Base-by-base conservation (phyloP, 2,329 filamentous ascomycete species). In the Penicillium griseofulvum region DNA sequence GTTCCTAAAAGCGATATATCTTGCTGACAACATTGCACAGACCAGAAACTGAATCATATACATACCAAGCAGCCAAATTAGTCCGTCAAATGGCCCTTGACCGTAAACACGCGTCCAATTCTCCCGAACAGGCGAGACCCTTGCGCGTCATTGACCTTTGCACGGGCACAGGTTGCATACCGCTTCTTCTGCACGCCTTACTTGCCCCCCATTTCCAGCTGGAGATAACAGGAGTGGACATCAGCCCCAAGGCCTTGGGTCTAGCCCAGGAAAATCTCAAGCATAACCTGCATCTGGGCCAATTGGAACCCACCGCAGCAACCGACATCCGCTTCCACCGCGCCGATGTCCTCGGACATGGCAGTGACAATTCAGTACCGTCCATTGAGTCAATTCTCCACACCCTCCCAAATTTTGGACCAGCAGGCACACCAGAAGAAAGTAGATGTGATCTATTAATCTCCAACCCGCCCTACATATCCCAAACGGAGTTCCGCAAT, bases 391-490 rank as follows among this genome's bases (percentile, higher is more conserved):
- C 59, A 16, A 24, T 66, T 11, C 37, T 70, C 16, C 7, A 28
- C 54, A 17, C 43, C 29, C 48, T 4, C 17, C 29, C 29, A 3
- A n/a, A 24, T n/a, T 7, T n/a, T 10, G 29, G 29, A n/a, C 12
- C 28, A 33, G 34, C 34, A 7, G n/a, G 5, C n/a, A 14, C 11
- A 16, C 14, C 3, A 16, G 36, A 31, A n/a, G 24, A 44, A 19
- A 37, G 37, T 24, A 46, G 53, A 22, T 75, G 73, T 66, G 86
- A 95, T 58, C 75, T 97, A 4, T 74, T 99, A 1, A 83, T 94
- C 34, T 89, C 89, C 1, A 99, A 99, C 67, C 94, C 94, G 16
- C 94, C 94, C 0, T 97, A 97, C 70, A 87, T 97, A 48, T 95
- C 91, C 2, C 76, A 79, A 0, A 62, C 69, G 4, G 83, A 82